These are phyloP conservation scores for Scalesia atractyloides DNA, from an alignment of 129 eudicot species.

Conservation along the genomic window DNA sequence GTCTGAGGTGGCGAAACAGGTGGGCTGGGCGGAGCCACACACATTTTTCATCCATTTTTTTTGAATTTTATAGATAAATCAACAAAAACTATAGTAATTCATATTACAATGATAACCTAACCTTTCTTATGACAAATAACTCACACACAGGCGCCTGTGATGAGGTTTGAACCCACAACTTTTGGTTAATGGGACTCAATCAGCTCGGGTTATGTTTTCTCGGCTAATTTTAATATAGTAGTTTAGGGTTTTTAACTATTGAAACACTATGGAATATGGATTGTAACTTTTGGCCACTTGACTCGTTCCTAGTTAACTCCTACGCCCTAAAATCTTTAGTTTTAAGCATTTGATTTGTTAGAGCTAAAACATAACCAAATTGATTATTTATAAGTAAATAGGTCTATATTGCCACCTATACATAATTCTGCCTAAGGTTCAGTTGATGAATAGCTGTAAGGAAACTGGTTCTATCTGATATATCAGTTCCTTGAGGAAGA, in stretches of 20 bases:
- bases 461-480: background rate
- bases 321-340: too few relatives aligned
- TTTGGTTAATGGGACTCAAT: background rate
- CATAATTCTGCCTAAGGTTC: background rate
- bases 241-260: background rate
- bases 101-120: background rate
- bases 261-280: background rate
- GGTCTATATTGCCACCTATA: conserved; percentile 1
- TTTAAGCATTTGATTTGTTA: background rate
- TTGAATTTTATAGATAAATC: background rate
- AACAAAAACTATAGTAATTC: background rate
- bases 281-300: background rate
- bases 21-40: background rate
- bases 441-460: background rate
- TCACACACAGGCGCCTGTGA: background rate
- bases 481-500: background rate
- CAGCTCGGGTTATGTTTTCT: background rate
- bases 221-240: background rate
- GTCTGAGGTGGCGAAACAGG: background rate
- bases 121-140: background rate
- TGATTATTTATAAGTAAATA: background rate
- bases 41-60: background rate
- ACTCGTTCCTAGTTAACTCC: background rate
- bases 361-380: background rate
- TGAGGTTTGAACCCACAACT: conserved; percentile 1